Conservation (phyloP, 192 early-diverging fungal genomes). For the Jimgerdemannia flammicorona region DNA sequence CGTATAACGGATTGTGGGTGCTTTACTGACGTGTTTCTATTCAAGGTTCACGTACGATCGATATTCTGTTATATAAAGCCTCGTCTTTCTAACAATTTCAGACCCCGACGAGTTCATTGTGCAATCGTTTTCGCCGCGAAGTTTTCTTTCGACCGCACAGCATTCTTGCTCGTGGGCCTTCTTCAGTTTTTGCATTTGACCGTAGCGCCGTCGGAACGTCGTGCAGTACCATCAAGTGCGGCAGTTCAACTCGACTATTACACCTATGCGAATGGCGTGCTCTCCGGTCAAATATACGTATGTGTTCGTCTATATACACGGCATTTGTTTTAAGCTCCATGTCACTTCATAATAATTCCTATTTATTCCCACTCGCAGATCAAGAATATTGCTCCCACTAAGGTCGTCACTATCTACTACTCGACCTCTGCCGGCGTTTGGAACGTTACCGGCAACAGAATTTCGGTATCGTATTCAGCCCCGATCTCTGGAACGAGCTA, state of each 20-base stretch:
- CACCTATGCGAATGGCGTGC: conserved; percentile 3
- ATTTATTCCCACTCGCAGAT: background rate
- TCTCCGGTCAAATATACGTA: conserved; percentile 12
- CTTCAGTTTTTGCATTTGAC: too few relatives aligned
- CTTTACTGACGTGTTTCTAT: too few relatives aligned
- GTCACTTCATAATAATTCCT: background rate
- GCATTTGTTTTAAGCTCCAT: background rate
- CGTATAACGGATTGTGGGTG: too few relatives aligned
- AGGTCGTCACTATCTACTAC: conserved; percentile 9
- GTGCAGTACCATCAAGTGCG: background rate
- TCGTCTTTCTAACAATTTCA: too few relatives aligned
- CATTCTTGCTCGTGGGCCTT: too few relatives aligned
- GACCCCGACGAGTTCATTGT: too few relatives aligned
- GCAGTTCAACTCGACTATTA: conserved; percentile 7
- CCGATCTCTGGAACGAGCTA: conserved; percentile 20
- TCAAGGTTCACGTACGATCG: too few relatives aligned
- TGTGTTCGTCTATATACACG: background rate
- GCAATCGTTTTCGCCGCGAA: too few relatives aligned
- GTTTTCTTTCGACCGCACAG: too few relatives aligned
- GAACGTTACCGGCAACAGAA: conserved; percentile 8
- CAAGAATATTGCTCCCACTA: conserved; percentile 7
- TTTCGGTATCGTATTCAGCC: conserved; percentile 3
- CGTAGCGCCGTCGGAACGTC: too few relatives aligned
- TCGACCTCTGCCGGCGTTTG: conserved; percentile 1
- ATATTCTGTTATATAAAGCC: too few relatives aligned